Evolutionary conservation across 2,329 filamentous ascomycete genomes (phyloP).

Genomic region (Xenosphaeropsis pyriputrescens): DNA sequence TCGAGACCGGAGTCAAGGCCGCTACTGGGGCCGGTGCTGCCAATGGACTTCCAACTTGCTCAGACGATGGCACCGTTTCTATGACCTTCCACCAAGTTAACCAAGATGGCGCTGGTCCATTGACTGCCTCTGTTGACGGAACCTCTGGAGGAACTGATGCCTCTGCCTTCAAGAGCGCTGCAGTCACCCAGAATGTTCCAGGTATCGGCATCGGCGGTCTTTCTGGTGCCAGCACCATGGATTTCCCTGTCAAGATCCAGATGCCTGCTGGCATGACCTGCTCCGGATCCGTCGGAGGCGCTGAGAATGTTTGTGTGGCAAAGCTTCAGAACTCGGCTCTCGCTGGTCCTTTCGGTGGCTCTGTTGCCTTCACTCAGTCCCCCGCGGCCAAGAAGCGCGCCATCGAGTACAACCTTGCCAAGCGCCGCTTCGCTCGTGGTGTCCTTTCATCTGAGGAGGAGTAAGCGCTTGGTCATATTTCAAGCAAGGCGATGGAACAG

Average conservation of each 20-base stretch:
- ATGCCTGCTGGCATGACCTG: constrained; percentile 57
- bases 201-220: constrained; percentile 40
- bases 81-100: constrained; percentile 59
- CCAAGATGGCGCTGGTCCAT: constrained; percentile 53
- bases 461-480: neutral
- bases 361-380: constrained; percentile 49
- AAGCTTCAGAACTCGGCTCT: constrained; percentile 45
- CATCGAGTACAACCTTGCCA: constrained; percentile 31
- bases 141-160: constrained; percentile 48
- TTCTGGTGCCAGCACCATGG: constrained; percentile 41
- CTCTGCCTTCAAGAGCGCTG: constrained; percentile 41
- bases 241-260: constrained; percentile 49
- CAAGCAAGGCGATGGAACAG: too few species aligned
- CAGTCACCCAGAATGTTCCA: constrained; percentile 45
- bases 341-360: constrained; percentile 53
- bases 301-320: constrained; percentile 47
- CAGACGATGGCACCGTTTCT: constrained; percentile 42
- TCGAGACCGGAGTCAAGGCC: constrained; percentile 36
- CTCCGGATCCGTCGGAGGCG: constrained; percentile 40
- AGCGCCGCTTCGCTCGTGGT: constrained; percentile 18
- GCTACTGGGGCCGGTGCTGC: constrained; percentile 36
- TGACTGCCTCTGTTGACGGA: constrained; percentile 43
- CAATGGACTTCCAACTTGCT: constrained; percentile 42
- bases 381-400: constrained; percentile 43
- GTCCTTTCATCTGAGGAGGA: neutral